Evolutionary conservation across 2,329 filamentous ascomycete species (phyloP), one percentile per base, ranked within the genome.

Genomic region (Ophiognomonia clavigignenti-juglandacearum): DNA sequence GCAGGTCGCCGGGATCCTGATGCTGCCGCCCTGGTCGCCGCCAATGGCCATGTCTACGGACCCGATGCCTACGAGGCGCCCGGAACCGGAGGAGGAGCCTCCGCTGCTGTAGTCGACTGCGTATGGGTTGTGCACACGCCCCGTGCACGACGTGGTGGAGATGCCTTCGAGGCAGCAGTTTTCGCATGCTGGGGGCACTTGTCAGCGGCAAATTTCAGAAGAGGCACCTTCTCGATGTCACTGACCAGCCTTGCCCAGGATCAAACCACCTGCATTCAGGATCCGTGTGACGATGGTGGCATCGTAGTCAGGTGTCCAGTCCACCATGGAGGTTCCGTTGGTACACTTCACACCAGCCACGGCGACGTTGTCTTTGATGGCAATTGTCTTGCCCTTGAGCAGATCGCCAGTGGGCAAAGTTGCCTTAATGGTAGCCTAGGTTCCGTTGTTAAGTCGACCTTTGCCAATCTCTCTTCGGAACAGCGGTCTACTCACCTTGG

Each of bases 31-130:
- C 42, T 64, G 62, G 38, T 64, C 62, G 14, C 48, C 40, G 6
- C 48, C 48, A 19, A 51, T 47, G 24, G 48, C 48, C 36, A 51
- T 20, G n/a, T 51, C 48, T 23, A 48, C 32, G 6, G 32, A 23
- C 16, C 56, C 43, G 7, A 54, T 55, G 10, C 60, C 58, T 8
- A 64, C 59, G 3, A 64, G 56, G 2, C 52, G 56, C 3, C 55
- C 56, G 6, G 60, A 63, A n/a, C 62, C 62, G n/a, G 62, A 63
- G 13, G 59, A 61, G 32, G 59, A 62, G 2, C 61, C 61, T 16
- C 60, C 61, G 4, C 56, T 45, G 8, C 55, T 63, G 40, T 62
- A 59, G 6, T 53, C 54, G 7, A 54, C 47, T 6, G 57, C 48
- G 4, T 49, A 51, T 1, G 59, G 56, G 31, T 63, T 58, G 19